These are phyloP conservation scores for Sporobolomyces pararoseus DNA, from an alignment of 768 basidiomycete species.

Conservation along the genomic window DNA sequence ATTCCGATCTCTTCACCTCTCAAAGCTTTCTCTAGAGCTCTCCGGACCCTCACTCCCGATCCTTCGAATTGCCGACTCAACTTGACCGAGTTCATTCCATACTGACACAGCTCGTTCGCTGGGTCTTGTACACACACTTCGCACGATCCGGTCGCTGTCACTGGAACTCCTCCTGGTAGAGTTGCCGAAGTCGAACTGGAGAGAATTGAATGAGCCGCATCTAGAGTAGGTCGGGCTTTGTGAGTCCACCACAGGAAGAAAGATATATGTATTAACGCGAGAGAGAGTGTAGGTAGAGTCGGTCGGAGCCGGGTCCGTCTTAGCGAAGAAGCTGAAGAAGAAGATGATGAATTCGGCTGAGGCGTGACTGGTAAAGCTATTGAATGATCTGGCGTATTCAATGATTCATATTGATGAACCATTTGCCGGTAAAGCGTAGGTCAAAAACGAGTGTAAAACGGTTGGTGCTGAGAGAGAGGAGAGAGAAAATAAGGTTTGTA, in stretches of 20 bases:
- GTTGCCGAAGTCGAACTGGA: background rate
- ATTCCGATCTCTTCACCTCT: slow-evolving; percentile 40
- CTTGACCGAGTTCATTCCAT: slow-evolving; percentile 39
- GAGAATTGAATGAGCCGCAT: background rate
- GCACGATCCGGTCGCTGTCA: slow-evolving; percentile 23
- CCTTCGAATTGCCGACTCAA: slow-evolving; percentile 43
- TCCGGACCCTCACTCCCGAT: slow-evolving; percentile 37
- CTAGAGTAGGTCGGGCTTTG: background rate
- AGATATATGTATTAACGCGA: slow-evolving; percentile 2
- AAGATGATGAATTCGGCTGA: background rate
- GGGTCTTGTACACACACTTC: slow-evolving; percentile 33
- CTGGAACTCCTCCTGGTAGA: background rate
- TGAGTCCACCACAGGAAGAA: slow-evolving; percentile 23
- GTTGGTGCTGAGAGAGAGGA: background rate
- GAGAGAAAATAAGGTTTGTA: no score
- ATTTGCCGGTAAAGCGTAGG: background rate
- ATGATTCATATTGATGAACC: slow-evolving; percentile 4
- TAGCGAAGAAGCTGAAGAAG: background rate
- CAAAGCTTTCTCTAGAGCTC: slow-evolving; percentile 40
- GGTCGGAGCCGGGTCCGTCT: slow-evolving; percentile 4
- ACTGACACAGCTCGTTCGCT: slow-evolving; percentile 39
- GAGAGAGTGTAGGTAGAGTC: background rate
- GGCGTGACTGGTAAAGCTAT: slow-evolving; percentile 6
- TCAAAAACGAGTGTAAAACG: background rate
- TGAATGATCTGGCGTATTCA: background rate